Percentiles rank a stretch among this genome's conserved stretches.
Evolutionary conservation across 331 rosid genomes (phyloP).

Genomic region (Malus hybrid): DNA sequence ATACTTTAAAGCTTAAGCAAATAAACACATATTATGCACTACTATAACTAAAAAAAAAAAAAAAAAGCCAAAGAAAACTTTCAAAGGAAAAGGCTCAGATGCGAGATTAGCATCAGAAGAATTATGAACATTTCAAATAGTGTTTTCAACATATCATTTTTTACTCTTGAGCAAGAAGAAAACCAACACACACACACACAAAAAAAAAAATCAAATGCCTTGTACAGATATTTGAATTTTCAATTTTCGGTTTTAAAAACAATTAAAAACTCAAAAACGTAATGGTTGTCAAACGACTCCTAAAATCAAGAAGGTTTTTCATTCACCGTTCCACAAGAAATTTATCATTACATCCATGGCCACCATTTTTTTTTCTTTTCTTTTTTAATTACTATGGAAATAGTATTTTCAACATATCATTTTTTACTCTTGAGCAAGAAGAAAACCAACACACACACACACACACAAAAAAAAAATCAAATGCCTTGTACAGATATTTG

Average conservation of each 20-base stretch:
- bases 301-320: not conserved
- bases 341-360: not conserved
- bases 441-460: not conserved
- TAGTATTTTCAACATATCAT: not conserved
- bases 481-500: no score
- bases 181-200: not conserved
- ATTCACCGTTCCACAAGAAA: not conserved
- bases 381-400: not conserved
- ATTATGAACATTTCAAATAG: not conserved
- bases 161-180: not conserved
- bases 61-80: not conserved
- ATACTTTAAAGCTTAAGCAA: no score
- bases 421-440: not conserved
- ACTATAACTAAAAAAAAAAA: no score
- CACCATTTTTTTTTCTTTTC: no score
- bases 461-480: not conserved
- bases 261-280: not conserved
- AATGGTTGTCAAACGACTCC: not conserved
- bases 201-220: not conserved
- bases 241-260: not conserved
- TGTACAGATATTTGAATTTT: no score
- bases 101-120: not conserved
- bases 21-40: no score
- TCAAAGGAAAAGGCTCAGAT: not conserved
- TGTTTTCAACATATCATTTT: not conserved